These are phyloP conservation scores for Aureobasidium pullulans DNA, from an alignment of 2,329 filamentous ascomycete species.

Conservation along the genomic window DNA sequence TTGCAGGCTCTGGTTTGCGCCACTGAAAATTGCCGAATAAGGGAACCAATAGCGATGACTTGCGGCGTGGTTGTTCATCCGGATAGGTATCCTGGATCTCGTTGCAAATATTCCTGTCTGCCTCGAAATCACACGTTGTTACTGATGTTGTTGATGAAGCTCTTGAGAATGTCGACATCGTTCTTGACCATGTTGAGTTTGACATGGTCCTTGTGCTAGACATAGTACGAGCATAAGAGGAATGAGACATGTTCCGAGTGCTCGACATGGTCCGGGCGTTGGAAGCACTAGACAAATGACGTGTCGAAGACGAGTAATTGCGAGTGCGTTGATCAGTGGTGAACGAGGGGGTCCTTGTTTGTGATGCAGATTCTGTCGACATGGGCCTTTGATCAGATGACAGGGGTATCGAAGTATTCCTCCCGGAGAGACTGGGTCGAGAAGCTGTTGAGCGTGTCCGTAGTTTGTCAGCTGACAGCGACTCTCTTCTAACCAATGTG, in stretches of 20 bases:
- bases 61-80: background rate
- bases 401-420: background rate
- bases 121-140: background rate
- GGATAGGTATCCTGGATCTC: background rate
- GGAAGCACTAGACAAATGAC: background rate
- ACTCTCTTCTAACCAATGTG: slow-evolving; percentile 11
- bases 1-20: background rate
- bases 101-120: background rate
- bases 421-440: background rate
- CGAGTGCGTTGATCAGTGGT: background rate
- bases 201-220: background rate
- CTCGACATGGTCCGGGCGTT: background rate
- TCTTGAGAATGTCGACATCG: slow-evolving; percentile 6
- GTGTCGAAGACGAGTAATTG: background rate
- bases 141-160: background rate
- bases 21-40: slow-evolving; percentile 8
- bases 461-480: background rate
- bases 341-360: background rate
- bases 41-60: background rate
- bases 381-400: background rate
- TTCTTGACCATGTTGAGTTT: slow-evolving; percentile 1
- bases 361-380: background rate
- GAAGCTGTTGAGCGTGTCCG: background rate
- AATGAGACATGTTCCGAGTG: background rate
- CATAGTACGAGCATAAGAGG: background rate